Evolutionary conservation across 1,139 yeast species (phyloP).

Genomic region (Yueomyces sp.): DNA sequence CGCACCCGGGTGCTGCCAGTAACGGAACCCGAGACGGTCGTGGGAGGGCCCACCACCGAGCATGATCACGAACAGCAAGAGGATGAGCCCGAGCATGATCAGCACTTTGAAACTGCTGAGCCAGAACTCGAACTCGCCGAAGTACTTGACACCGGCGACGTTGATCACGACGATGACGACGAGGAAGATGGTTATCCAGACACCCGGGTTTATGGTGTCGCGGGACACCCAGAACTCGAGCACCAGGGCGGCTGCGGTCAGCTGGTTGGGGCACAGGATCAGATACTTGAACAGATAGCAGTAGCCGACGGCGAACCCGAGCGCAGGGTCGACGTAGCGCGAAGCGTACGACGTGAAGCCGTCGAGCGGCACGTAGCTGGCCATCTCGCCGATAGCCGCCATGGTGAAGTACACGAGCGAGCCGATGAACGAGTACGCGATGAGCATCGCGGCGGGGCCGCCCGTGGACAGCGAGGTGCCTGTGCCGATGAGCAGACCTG

Average conservation of each 20-base stretch:
- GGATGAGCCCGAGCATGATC: constrained; percentile 42
- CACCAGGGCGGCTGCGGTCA: constrained; percentile 28
- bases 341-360: constrained; percentile 63
- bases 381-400: constrained; percentile 65
- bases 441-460: constrained; percentile 58
- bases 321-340: constrained; percentile 55
- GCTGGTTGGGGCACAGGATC: constrained; percentile 53
- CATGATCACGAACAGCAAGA: constrained; percentile 37
- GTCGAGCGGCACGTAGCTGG: constrained; percentile 58
- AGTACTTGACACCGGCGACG: constrained; percentile 36
- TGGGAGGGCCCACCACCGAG: constrained; percentile 49
- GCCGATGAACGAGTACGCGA: constrained; percentile 52
- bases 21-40: constrained; percentile 39
- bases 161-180: constrained; percentile 30
- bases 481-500: constrained; percentile 62
- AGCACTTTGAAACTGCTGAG: constrained; percentile 44
- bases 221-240: constrained; percentile 37
- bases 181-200: constrained; percentile 38
- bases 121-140: constrained; percentile 66
- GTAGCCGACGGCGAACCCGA: constrained; percentile 69
- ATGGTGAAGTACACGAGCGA: constrained; percentile 54
- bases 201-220: constrained; percentile 36
- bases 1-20: constrained; percentile 35
- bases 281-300: constrained; percentile 50
- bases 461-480: constrained; percentile 50